Conservation (phyloP, 257 asterid species). For the Thymus quinquecostatus region DNA sequence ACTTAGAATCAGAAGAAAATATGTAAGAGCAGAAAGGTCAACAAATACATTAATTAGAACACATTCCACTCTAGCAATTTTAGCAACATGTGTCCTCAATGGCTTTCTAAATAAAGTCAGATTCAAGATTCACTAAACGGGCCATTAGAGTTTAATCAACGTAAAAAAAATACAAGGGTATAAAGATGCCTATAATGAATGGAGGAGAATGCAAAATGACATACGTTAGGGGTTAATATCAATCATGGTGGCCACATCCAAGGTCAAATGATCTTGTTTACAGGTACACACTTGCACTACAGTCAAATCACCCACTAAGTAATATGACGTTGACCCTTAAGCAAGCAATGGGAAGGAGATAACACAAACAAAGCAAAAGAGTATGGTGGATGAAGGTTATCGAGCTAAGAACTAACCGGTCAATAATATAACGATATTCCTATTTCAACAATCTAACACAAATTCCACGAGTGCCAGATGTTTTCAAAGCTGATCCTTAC, state of each 20-base stretch:
- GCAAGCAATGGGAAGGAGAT: background rate
- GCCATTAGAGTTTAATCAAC: background rate
- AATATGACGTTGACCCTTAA: too few species aligned
- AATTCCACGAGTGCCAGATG: background rate
- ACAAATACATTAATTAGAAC: background rate
- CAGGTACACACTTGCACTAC: too few species aligned
- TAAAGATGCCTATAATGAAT: background rate
- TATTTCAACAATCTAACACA: background rate
- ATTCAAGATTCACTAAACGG: background rate
- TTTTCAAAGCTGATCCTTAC: background rate
- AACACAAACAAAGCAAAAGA: background rate
- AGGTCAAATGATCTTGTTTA: background rate
- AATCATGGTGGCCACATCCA: background rate
- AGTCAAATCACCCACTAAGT: too few species aligned
- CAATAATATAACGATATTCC: background rate
- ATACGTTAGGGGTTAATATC: background rate
- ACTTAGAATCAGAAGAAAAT: too few species aligned
- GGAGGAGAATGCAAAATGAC: background rate
- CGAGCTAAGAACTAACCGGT: background rate
- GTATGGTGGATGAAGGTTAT: background rate
- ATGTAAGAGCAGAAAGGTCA: background rate
- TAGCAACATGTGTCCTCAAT: background rate
- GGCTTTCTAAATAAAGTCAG: background rate
- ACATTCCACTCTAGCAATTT: background rate
- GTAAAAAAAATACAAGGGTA: background rate